Evolutionary conservation across 1,284 basidiomycete species (phyloP), one percentile per base, ranked within the genome.

Genomic region (Irpex sp.): DNA sequence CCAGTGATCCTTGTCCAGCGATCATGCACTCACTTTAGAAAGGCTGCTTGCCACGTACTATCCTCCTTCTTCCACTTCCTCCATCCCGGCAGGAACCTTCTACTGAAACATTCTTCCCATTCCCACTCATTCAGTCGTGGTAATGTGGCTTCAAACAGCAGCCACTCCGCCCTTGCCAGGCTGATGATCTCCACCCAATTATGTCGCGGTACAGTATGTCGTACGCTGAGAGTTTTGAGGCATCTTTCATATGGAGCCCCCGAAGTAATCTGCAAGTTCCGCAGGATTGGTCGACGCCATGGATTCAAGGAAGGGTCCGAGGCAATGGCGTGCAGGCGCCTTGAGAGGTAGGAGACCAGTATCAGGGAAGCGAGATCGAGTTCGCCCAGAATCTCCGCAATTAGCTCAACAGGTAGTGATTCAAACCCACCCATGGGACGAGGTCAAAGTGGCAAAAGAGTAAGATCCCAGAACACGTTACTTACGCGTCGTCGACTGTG

Each of bases 181-280:
- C 82, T 81, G 57, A 91, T 71, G 49, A 92, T 85, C 63, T 90
- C 87, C 56, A 91, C 79, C 87, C 88, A 92, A 68, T 91, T 92
- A 63, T 87, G 84, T 49, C 86, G 79, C 5, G 90, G 89, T 1
- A 91, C 86, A 19, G 75, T 83, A 31, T 75, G 74, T 49, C 84
- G 83, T 50, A 88, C 80, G 66, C 85, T 81, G 43, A 92, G 78
- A 68, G 87, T 81, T 63, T 76, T 81, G 60, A 92, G 71, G 35
- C 77, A 75, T 11, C 71, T 71, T 60, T 86, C 83, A 67, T 88
- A 88, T 21, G 71, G 67, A 19, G 74, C 69, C n/a, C 65, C 61
- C 8, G 60, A 49, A n/a, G 73, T 71, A 5, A 11, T 17, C 31
- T 70, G 75, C 19, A 92, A 78, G 68, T 79, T 84, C 35, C 81